A percentile compares a stretch with the other conserved stretches of the same genome.
Conservation (phyloP, 23 red algal genomes). For the Pyropia yezoensis region DNA sequence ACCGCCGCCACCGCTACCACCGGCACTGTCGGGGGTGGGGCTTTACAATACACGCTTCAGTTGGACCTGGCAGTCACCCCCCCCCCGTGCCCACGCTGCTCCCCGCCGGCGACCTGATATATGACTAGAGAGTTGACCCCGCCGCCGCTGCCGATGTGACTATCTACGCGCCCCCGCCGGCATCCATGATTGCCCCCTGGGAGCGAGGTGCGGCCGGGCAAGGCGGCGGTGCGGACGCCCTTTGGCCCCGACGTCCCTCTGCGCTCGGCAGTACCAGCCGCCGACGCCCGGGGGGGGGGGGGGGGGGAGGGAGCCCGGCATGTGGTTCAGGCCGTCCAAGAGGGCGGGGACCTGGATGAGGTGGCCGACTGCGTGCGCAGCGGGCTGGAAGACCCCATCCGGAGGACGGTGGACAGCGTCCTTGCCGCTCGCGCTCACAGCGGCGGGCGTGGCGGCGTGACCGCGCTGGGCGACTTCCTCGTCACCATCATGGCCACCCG, state of each 20-base stretch:
- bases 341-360: constrained; percentile 2
- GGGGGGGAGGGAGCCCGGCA: too few relatives aligned
- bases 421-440: too few relatives aligned
- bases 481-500: background rate
- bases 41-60: too few relatives aligned
- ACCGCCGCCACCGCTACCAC: too few relatives aligned
- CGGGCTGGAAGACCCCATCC: background rate
- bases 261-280: too few relatives aligned
- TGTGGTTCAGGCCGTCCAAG: constrained; percentile 8
- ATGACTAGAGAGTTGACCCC: background rate
- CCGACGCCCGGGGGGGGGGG: too few relatives aligned
- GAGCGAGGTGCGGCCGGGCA: background rate
- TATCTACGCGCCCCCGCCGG: background rate
- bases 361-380: background rate
- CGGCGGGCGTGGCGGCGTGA: too few relatives aligned
- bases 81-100: background rate
- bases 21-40: too few relatives aligned
- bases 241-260: background rate
- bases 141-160: background rate
- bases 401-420: background rate
- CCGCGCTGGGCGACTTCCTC: constrained; percentile 5
- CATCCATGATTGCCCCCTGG: background rate
- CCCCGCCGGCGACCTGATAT: background rate
- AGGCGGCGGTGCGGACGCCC: constrained; percentile 6
- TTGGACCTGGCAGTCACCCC: too few relatives aligned